A percentile compares a stretch with the other conserved stretches of the same genome.
Conservation (phyloP, 2,329 filamentous ascomycete genomes). For the Pseudogymnoascus sp. region DNA sequence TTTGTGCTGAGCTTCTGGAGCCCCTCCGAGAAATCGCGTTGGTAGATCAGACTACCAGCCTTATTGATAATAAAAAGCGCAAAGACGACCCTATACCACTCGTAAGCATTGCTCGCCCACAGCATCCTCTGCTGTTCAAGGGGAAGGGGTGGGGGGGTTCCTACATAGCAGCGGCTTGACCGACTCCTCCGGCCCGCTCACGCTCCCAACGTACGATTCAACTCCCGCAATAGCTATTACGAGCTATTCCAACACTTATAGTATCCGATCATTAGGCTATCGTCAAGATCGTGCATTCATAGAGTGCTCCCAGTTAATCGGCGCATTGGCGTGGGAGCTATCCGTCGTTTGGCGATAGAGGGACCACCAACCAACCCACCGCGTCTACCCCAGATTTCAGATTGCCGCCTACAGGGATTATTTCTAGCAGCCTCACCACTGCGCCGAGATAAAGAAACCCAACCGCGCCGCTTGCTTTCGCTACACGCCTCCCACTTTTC, state of each 20-base stretch:
- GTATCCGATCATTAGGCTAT: neutral
- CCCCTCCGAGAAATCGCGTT: slow-evolving; percentile 81
- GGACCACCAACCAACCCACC: neutral
- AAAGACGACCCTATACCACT: slow-evolving; percentile 69
- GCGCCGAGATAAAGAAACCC: slow-evolving; percentile 5
- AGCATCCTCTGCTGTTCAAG: neutral
- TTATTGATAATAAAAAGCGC: slow-evolving; percentile 98
- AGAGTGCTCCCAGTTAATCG: neutral
- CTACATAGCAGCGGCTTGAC: slow-evolving; percentile 3
- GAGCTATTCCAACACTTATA: neutral
- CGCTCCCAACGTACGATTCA: neutral
- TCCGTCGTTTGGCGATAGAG: slow-evolving; percentile 6
- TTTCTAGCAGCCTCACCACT: slow-evolving; percentile 2
- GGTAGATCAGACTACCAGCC: slow-evolving; percentile 91
- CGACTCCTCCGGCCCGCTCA: slow-evolving; percentile 1
- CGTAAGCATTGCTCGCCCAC: neutral
- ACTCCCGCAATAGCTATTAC: slow-evolving; percentile 10
- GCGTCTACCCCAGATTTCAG: slow-evolving; percentile 8
- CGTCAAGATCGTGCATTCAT: slow-evolving; percentile 1
- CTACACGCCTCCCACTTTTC: neutral
- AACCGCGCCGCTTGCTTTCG: neutral
- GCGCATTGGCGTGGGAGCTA: slow-evolving; percentile 7
- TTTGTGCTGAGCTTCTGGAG: slow-evolving; percentile 87
- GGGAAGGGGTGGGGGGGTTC: neutral
- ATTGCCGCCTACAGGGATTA: slow-evolving; percentile 1